Evolutionary conservation across 2,329 filamentous ascomycete genomes (phyloP), one percentile per base, ranked within the genome.

Genomic region (Phaeosphaeriaceae sp.): DNA sequence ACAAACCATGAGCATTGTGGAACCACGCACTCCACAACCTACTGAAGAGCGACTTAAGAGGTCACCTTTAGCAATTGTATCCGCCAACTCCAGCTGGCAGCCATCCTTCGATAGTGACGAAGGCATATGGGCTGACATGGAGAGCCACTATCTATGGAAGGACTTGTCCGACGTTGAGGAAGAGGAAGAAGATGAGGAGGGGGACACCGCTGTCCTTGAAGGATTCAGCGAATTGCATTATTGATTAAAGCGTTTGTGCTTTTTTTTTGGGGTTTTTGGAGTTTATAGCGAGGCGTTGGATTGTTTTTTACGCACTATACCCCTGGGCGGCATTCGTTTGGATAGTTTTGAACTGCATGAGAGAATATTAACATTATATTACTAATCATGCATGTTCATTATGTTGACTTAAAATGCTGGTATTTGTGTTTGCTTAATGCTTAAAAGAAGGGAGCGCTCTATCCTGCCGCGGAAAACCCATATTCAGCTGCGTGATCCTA

Each of bases 281-380:
- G 30, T 16, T 15, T 16, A 33, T 13, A 33, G 30, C 30, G 30
- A 33, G 30, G 30, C 30, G 30, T 33, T 33, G 11, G 30, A 16
- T 15, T 33, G 23, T 2, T 26, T 26, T 41, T 30, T 15, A 30
- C 38, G 38, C 26, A 16, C 26, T 35, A 44, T 44, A 44, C 41
- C 41, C 38, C 41, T 44, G 32, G 41, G 21, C n/a, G 20, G 41
- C 40, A 36, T 34, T 44, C 33, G 20, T 36, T 43, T 36, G 7
- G 33, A 18, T 28, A 44, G 6, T 36, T 35, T 20, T 28, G 32
- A 13, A 18, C n/a, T 41, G 15, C 5, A 41, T 32, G 26, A 30
- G 23, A 15, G n/a, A 13, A 37, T 18, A 20, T 11, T 17, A 4
- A 12, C 13, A 34, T 13, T n/a, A 34, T 34, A n/a, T n/a, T n/a